Evolutionary conservation across 169 alveolate species (phyloP).

Genomic region (Plasmodium falciparum): DNA sequence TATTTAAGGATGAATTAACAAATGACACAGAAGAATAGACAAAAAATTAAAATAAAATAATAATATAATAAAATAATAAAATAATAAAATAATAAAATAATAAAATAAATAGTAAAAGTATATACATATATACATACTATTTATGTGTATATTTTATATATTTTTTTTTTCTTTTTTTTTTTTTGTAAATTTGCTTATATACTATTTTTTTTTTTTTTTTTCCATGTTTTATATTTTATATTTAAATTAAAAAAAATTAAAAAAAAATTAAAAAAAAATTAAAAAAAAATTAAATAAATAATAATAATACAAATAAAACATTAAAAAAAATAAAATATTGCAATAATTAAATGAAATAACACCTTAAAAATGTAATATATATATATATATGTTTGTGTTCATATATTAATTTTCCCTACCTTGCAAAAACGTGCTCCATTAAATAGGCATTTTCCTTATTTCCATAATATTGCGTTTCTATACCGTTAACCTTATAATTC

Average conservation of each 20-base stretch:
- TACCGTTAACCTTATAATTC: slow-evolving; percentile 83
- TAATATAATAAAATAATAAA: background rate
- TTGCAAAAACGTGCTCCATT: slow-evolving; percentile 77
- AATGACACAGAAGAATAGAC: slow-evolving; percentile 6
- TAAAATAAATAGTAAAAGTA: background rate
- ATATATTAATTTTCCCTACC: slow-evolving; percentile 4
- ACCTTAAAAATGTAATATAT: background rate
- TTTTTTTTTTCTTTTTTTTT: background rate
- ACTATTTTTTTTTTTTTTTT: background rate
- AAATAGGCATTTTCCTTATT: slow-evolving; percentile 87
- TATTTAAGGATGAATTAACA: slow-evolving; percentile 69
- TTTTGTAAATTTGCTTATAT: background rate
- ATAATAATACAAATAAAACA: too few relatives aligned
- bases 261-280: too few relatives aligned
- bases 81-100: background rate
- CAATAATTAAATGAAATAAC: too few relatives aligned
- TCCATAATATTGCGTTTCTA: slow-evolving; percentile 80
- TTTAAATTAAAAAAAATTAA: too few relatives aligned
- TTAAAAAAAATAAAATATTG: too few relatives aligned
- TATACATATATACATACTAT: slow-evolving; percentile 7
- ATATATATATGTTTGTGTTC: background rate
- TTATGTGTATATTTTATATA: background rate
- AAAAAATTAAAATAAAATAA: background rate
- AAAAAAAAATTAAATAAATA: too few relatives aligned
- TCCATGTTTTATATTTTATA: background rate